Evolutionary conservation across 306 rosid species (phyloP), one percentile per base, ranked within the genome.

Genomic region (Dicorynia guianensis): DNA sequence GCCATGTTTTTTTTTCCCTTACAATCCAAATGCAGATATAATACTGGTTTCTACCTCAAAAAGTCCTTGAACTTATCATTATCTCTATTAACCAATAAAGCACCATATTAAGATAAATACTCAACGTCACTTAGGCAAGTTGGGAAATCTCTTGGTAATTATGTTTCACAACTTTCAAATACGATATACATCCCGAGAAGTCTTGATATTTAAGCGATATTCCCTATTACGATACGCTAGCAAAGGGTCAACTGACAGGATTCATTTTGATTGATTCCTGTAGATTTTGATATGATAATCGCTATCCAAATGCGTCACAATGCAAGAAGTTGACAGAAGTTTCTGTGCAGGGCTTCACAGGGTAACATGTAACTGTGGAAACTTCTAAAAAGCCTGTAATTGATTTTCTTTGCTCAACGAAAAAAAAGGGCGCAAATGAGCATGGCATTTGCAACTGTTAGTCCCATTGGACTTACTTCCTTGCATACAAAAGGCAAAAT

Each of bases 391-490:
- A 58, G 60, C 87, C 96, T 87, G 80, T 85, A 76, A 86, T 73
- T 75, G 38, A 77, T 14, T 58, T 81, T 84, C 35, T 56, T 25
- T 61, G 19, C 72, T 36, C 59, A 70, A 76, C n/a, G n/a, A 88
- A 78, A 64, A 35, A 68, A 69, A 77, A 76, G 56, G 72, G 53
- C 47, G 85, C 76, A 84, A 82, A 83, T 78, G 84, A 80, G 89
- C 39, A 83, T 69, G 87, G 85, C 95, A 84, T 83, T 87, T 86
- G 89, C 87, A 81, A 82, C 86, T 85, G 91, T 81, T 84, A 77
- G 86, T 84, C 81, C 91, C 76, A 89, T 71, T 80, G 93, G 89
- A 80, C 64, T 78, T 78, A 2, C 81, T 69, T 50, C 63, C 78
- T 60, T 47, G 20, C 76, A 76, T 68, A 42, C 36, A 75, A 43